Evolutionary conservation across 768 basidiomycete genomes (phyloP), one percentile per base, ranked within the genome.

Genomic region (Lanmaoa rubissima): DNA sequence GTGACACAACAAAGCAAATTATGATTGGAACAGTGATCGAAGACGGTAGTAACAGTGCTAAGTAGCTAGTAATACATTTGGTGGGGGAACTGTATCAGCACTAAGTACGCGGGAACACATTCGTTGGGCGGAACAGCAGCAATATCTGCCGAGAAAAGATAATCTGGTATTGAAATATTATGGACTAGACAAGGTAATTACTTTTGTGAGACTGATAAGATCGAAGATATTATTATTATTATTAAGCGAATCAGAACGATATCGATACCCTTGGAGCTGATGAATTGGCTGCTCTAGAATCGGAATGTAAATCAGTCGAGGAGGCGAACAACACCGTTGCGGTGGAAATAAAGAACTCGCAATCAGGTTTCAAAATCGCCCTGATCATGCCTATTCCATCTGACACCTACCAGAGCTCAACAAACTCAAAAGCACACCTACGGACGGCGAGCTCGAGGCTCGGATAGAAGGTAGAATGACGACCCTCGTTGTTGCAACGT

Each of bases 181-280:
- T 26, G 26, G 26, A 26, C 26, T 26, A 26, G 26, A 26, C 26
- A 26, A 26, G 26, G 26, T 26, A 26, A 26, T 26, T 26, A 26
- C 26, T 26, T 26, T 26, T 26, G 26, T 26, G 26, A 26, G 26
- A 26, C 26, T 26, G 26, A 26, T 26, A 26, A 26, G 26, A 26
- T 26, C 26, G 5, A 26, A 26, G 26, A 26, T 26, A 26, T n/a
- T n/a, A n/a, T n/a, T n/a, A n/a, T n/a, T n/a, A n/a, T n/a, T n/a
- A n/a, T n/a, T n/a, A n/a, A n/a, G 84, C 84, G 36, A 94, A 94
- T 60, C 89, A 96, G 73, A 79, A 80, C 17, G 84, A 83, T 28
- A 78, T 92, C 51, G 82, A 86, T 31, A 78, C 83, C 24, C 77
- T 92, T 52, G 81, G 86, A 5, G 70, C 81, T 0, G 83, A 84